Conservation (phyloP, 2,329 filamentous ascomycete genomes). For the Phyllosticta capitalensis region DNA sequence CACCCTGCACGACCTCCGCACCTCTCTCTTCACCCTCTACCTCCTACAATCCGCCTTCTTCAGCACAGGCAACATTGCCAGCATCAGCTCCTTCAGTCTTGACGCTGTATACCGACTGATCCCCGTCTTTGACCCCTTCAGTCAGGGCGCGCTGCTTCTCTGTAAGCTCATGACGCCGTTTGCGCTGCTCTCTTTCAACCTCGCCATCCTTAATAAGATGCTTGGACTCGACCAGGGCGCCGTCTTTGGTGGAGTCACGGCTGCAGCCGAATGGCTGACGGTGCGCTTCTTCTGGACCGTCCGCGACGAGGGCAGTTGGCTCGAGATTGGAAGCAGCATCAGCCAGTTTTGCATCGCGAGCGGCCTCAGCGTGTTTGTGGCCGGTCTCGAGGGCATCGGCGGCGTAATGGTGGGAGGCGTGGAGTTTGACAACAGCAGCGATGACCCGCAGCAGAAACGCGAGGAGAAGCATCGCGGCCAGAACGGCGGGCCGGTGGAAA, state of each 20-base stretch:
- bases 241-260: slow-evolving; percentile 86
- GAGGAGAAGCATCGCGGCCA: not conserved
- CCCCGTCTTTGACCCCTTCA: slow-evolving; percentile 88
- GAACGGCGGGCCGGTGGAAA: not conserved
- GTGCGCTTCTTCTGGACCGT: slow-evolving; percentile 98
- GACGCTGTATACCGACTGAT: slow-evolving; percentile 82
- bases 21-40: slow-evolving; percentile 90
- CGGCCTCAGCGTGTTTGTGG: slow-evolving; percentile 81
- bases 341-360: slow-evolving; percentile 93
- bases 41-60: slow-evolving; percentile 94
- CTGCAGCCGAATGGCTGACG: slow-evolving; percentile 81
- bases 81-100: slow-evolving; percentile 83
- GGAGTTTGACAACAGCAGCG: slow-evolving; percentile 44
- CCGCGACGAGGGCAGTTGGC: slow-evolving; percentile 89
- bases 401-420: slow-evolving; percentile 74
- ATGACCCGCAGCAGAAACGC: not conserved
- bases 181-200: slow-evolving; percentile 79
- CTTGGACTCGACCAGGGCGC: slow-evolving; percentile 79
- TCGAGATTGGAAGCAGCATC: slow-evolving; percentile 95
- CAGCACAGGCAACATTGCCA: slow-evolving; percentile 92
- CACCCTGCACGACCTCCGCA: slow-evolving; percentile 71
- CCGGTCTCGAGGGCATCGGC: slow-evolving; percentile 74
- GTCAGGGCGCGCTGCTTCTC: slow-evolving; percentile 75
- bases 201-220: slow-evolving; percentile 82
- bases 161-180: slow-evolving; percentile 92